Evolutionary conservation across 2,329 filamentous ascomycete genomes (phyloP), one percentile per base, ranked within the genome.

Genomic region (Malbranchea cinnamomea): DNA sequence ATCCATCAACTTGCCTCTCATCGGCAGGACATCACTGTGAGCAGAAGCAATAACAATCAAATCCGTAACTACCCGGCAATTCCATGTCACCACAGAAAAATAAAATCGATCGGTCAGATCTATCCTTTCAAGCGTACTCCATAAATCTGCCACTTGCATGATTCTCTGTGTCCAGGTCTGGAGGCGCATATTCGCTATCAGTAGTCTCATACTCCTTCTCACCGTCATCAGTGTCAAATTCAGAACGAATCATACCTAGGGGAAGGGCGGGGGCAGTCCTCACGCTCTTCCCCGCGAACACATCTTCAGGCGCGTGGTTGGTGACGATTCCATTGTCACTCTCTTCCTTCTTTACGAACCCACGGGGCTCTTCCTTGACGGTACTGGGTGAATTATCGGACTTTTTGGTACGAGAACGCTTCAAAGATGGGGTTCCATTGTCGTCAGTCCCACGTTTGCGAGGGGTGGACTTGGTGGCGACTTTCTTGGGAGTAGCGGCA

Each of bases 171-270:
- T 30, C 26, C n/a, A n/a, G n/a, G 4, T 33, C 31, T 4, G 26
- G 20, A 13, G 24, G n/a, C 4, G 26, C 14, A 18, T 30, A 41
- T 11, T 41, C 37, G 25, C 37, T 39, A 6, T 5, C 23, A 12
- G 31, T 30, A 9, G 26, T 37, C n/a, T 37, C 34, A n/a, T 39
- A 33, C 22, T 30, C 36, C 10, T 16, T 23, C 15, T 34, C 31
- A 24, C 28, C 26, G 18, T 34, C 36, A 29, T 37, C 37, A n/a
- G 29, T 31, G 25, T 40, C 37, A 7, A 19, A 33, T 15, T 31
- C 25, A 35, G 43, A 46, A 6, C 15, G 32, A 11, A 45, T 31
- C 34, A 42, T 42, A 4, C 38, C 44, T 7, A 28, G 12, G 15
- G 37, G 30, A 7, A 40, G 35, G 12, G 18, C n/a, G 20, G 35